A percentile compares a stretch with the other conserved stretches of the same genome.
Evolutionary conservation across 306 rosid genomes (phyloP).

Genomic region (Lupinus albus): DNA sequence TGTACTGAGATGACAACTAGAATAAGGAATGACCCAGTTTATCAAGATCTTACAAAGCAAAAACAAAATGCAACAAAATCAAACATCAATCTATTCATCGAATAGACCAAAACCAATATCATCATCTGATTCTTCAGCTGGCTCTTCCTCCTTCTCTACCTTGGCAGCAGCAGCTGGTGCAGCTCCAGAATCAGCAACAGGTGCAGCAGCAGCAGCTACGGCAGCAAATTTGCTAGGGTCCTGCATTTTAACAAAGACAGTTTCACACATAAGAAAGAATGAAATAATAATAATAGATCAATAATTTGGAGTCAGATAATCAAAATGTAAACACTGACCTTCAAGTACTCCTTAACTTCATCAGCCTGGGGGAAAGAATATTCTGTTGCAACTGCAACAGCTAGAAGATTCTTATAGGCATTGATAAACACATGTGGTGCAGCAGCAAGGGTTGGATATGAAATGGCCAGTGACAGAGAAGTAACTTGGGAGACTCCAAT

Average conservation of each 20-base stretch:
- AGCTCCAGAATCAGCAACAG: not conserved
- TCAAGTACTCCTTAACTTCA: no score
- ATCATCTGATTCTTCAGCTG: slow-evolving; percentile 59
- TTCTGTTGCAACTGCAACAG: no score
- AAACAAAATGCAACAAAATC: not conserved
- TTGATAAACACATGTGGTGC: no score
- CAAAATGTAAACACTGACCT: not conserved
- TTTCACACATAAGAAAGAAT: not conserved
- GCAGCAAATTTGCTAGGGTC: slow-evolving; percentile 36
- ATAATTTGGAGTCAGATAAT: not conserved
- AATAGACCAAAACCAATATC: slow-evolving; percentile 61
- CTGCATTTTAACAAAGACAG: slow-evolving; percentile 1
- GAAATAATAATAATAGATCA: not conserved
- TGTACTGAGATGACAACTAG: not conserved
- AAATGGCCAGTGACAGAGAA: no score
- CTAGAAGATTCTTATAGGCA: no score
- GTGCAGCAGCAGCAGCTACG: not conserved
- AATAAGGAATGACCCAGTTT: not conserved
- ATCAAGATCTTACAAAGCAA: not conserved
- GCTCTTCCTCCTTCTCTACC: slow-evolving; percentile 57
- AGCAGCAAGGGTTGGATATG: no score
- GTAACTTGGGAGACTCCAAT: slow-evolving; percentile 55
- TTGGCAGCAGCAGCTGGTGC: slow-evolving; percentile 38
- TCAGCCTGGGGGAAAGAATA: no score
- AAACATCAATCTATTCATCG: slow-evolving; percentile 13